Evolutionary conservation across 1,284 basidiomycete species (phyloP), one percentile per base, ranked within the genome.

Genomic region (Rhodotorula glutinis): DNA sequence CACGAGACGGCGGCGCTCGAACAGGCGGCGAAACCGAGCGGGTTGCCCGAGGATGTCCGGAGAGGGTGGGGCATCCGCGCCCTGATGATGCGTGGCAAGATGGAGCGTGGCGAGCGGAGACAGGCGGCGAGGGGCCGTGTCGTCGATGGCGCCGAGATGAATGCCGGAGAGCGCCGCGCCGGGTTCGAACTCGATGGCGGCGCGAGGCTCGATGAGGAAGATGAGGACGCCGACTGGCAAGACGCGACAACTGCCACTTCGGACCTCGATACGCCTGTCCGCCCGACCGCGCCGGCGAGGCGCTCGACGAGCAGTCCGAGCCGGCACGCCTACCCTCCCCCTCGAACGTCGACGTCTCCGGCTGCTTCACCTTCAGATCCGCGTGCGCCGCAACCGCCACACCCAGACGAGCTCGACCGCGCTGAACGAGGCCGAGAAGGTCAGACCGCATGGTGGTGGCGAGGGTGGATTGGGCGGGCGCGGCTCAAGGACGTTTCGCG

Each of bases 1-100:
- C 72, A 73, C 67, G 68, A 73, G 54, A 63, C 63, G 21, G 72
- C 72, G 5, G 72, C 70, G 19, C 63, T 73, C n/a, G 67, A 58
- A 14, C 62, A 59, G 19, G 72, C 72, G 9, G 67, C 72, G 14
- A 62, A 65, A 16, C 70, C 70, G 10, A 63, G 67, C 3, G 66
- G 66, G 0, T n/a, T 73, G 44, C 67, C 71, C 1, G 71, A 73
- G n/a, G 65, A 71, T n/a, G 67, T 67, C 2, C 30, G 67, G 11
- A 23, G 70, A 13, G 63, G 67, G 11, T 71, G 65, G 65, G 72
- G 72, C 2, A 67, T 73, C n/a, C 21, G 63, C 2, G 72, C 67
- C n/a, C 53, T 73, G 9, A 70, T 70, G 70, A 57, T 72, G 57
- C 47, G 63, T 4, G 65, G 70, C 17, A 61, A 60, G 61, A 62